Evolutionary conservation across 2,329 filamentous ascomycete species (phyloP).

Genomic region (Colletotrichum sp.): DNA sequence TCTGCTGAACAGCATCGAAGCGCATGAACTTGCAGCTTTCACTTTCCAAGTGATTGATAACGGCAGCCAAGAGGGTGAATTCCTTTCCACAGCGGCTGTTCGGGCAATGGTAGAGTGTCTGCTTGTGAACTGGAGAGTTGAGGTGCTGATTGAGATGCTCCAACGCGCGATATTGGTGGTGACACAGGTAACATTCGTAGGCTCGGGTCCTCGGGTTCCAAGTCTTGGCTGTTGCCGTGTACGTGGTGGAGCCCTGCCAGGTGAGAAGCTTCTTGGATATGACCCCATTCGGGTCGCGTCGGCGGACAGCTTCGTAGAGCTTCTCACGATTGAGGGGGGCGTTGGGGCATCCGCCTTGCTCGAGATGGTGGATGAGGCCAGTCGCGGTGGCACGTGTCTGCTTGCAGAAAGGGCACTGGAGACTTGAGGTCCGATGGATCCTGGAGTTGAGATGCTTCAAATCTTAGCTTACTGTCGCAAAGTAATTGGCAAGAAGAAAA

Average conservation of each 20-base stretch:
- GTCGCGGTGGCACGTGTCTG: slow-evolving; percentile 51
- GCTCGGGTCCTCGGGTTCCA: slow-evolving; percentile 44
- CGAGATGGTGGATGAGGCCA: slow-evolving; percentile 61
- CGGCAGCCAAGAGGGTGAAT: slow-evolving; percentile 42
- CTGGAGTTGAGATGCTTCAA: slow-evolving; percentile 60
- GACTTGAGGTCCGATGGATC: slow-evolving; percentile 46
- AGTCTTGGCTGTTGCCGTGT: slow-evolving; percentile 41
- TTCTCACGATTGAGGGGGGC: slow-evolving; percentile 53
- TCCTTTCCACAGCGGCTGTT: slow-evolving; percentile 36
- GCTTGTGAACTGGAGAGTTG: slow-evolving; percentile 51
- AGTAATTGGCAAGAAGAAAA: no score
- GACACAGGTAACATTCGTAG: slow-evolving; percentile 62
- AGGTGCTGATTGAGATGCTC: slow-evolving; percentile 55
- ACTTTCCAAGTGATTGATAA: slow-evolving; percentile 51
- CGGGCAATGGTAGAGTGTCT: slow-evolving; percentile 45
- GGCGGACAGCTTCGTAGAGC: slow-evolving; percentile 50
- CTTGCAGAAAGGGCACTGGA: slow-evolving; percentile 63
- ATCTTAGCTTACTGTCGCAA: neutral
- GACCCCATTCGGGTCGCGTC: slow-evolving; percentile 49
- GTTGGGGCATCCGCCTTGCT: slow-evolving; percentile 55
- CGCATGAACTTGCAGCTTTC: slow-evolving; percentile 42
- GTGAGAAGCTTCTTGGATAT: slow-evolving; percentile 59
- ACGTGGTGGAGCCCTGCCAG: slow-evolving; percentile 40
- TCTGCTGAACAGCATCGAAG: slow-evolving; percentile 39
- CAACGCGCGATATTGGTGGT: slow-evolving; percentile 41